Evolutionary conservation across 139 green algal genomes (phyloP), one percentile per base, ranked within the genome.

Genomic region (Chlamydomonas eustigma): DNA sequence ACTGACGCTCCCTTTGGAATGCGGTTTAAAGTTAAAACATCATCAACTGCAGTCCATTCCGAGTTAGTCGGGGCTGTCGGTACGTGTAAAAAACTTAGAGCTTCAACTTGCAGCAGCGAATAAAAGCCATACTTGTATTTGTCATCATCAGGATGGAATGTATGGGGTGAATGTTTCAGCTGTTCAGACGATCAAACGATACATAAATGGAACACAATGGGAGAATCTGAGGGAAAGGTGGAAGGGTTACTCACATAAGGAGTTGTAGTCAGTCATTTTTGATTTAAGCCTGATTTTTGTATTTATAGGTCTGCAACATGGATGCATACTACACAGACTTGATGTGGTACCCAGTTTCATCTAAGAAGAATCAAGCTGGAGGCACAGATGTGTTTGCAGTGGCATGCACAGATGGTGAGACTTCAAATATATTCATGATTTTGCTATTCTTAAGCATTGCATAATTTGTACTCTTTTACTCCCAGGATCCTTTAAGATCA

Each of bases 401-500:
- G n/a, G 74, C 80, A 6, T 91, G 83, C 58, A 90, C 88, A n/a
- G 88, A 92, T 75, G 90, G 90, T 91, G 70, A 67, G 52, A 68
- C 12, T 68, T 31, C 4, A 68, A 4, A 68, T 25, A 4, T 6
- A 25, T 68, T 4, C 6, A 68, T 68, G 18, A 25, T 25, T 58
- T 12, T 58, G 12, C 44, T 28, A 28, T 12, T 18, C 44, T 58
- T 18, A 12, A 58, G 12, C 12, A 12, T 28, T 58, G 44, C 44
- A 58, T 58, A 18, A 12, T 58, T 12, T 28, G 12, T 58, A 18
- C 12, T 12, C 12, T 18, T 58, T 18, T 18, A 58, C 18, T 18
- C 44, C 18, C 83, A 90, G 90, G 90, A 3, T 85, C 71, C 4
- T 88, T 94, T 71, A 91, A 89, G 51, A 84, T 95, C 0, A 36